Base-by-base conservation (phyloP, 2,329 filamentous ascomycete species). In the Ophiosphaerella narmari region DNA sequence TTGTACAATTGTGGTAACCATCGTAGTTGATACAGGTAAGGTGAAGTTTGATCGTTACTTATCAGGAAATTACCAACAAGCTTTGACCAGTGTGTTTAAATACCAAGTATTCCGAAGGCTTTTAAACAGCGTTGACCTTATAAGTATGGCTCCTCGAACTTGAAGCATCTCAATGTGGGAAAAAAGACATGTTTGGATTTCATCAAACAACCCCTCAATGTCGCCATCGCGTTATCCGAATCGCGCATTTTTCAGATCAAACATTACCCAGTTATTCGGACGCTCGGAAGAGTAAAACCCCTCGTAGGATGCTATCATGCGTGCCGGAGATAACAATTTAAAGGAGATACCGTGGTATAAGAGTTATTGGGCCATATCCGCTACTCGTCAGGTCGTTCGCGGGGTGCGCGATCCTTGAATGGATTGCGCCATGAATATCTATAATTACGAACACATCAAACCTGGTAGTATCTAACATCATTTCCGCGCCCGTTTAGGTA, bases 361-460 rank as follows among this genome's bases (percentile, higher is more conserved):
- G 26, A 8, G 26, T 29, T 9, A 6, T 5, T 29, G 26, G 26
- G 26, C 11, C 6, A 29, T 11, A 8, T 11, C 11, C 11, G 26
- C 26, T 29, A 7, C 26, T 29, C 7, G 11, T 3, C 26, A 29
- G 26, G 6, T 6, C 26, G 11, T 8, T 8, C 5, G 26, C 26
- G 7, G 11, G 7, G 26, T 8, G 26, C 26, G 31, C 38, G 31
- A 24, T 31, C 18, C 23, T 50, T 54, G 57, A 57, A 56, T 52
- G 49, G 47, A 66, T 66, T 59, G 55, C 61, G 63, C 55, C 48
- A 66, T 66, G 47, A 21, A 38, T 46, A 46, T 53, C 53, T 51
- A 42, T 47, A 46, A 63, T 62, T 40, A 49, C 62, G 62, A 59
- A 55, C 50, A 3, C 14, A 46, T 36, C 48, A 42, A 44, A 40